phyloP scores from a whole-genome alignment of 768 basidiomycete species.

The Russula sp. region DNA sequence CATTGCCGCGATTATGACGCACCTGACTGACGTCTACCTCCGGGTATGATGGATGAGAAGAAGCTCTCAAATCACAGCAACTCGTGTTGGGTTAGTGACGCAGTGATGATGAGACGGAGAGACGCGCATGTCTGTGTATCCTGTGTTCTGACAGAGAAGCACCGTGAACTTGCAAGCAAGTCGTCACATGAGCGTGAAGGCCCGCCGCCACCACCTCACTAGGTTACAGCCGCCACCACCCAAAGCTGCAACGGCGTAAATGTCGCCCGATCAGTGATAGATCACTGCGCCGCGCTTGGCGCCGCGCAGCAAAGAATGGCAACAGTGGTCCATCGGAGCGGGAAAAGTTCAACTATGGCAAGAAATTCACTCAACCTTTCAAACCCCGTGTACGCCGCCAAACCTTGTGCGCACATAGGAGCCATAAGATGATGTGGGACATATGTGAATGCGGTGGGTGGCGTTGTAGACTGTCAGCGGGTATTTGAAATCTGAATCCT shows the following conservation, averaged over 20 bases:
- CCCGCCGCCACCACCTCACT: neutral
- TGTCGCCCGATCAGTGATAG: neutral
- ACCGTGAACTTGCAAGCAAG: neutral
- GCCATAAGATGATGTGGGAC: neutral
- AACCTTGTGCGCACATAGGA: neutral
- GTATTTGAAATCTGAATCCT: neutral
- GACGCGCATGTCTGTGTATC: neutral
- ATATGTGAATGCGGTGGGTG: neutral
- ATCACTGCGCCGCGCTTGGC: neutral
- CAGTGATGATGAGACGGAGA: conserved; percentile 7
- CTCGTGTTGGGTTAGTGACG: conserved; percentile 5
- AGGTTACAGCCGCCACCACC: neutral
- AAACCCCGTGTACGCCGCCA: neutral
- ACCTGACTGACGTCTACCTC: neutral
- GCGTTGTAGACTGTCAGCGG: neutral
- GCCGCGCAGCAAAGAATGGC: neutral
- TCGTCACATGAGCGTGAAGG: neutral
- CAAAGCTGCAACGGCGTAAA: neutral
- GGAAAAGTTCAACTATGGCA: neutral
- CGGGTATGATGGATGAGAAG: neutral
- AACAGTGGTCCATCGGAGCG: neutral
- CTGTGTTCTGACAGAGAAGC: neutral
- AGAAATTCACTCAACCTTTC: neutral
- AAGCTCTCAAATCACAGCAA: neutral
- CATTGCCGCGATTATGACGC: conserved; percentile 14